Conservation (phyloP, 2,329 filamentous ascomycete species). For the Diplodia sapinea region DNA sequence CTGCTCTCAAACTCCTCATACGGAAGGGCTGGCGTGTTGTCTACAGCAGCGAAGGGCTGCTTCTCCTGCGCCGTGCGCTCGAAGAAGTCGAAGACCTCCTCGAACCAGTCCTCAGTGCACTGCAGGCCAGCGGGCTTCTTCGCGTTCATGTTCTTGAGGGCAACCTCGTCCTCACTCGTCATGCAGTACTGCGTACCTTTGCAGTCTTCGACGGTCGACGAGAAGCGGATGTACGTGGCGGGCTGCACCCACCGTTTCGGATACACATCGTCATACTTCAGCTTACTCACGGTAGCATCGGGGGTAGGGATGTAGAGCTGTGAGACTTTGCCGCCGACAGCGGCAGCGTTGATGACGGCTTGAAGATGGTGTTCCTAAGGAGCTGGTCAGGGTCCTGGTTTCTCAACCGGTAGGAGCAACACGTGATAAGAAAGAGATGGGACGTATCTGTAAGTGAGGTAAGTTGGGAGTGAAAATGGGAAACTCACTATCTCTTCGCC, state of each 20-base stretch:
- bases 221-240: constrained; percentile 94
- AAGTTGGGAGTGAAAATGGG: constrained; percentile 34
- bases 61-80: constrained; percentile 84
- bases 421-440: constrained; percentile 39
- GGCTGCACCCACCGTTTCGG: constrained; percentile 79
- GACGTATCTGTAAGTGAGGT: constrained; percentile 36
- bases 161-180: constrained; percentile 86
- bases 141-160: constrained; percentile 81
- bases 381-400: constrained; percentile 16
- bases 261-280: constrained; percentile 91
- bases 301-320: constrained; percentile 72
- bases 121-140: constrained; percentile 68
- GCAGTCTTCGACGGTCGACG: constrained; percentile 96
- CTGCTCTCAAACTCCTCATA: constrained; percentile 65
- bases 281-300: constrained; percentile 65
- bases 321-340: constrained; percentile 65
- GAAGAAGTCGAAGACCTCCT: constrained; percentile 92
- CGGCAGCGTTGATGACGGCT: constrained; percentile 72
- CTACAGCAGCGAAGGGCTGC: constrained; percentile 86
- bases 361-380: constrained; percentile 94
- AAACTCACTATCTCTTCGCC: constrained; percentile 92
- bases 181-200: constrained; percentile 92
- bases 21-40: constrained; percentile 78
- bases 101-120: constrained; percentile 89
- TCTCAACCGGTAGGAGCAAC: constrained; percentile 14